Evolutionary conservation across 306 rosid genomes (phyloP).

Genomic region (Fragaria vesca): DNA sequence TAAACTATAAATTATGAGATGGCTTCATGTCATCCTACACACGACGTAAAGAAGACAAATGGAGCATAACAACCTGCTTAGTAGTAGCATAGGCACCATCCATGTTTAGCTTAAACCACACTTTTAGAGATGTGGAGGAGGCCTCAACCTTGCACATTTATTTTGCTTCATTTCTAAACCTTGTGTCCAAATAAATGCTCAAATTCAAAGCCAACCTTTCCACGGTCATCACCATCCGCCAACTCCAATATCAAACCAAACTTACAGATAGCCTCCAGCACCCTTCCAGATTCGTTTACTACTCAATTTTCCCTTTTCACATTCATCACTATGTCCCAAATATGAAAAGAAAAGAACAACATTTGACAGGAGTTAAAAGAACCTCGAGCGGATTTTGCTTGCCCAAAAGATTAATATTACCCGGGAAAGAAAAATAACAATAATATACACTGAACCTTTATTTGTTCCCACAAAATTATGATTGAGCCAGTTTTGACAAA

Average conservation of each 20-base stretch:
- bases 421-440: slow-evolving; percentile 1
- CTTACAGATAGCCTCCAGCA: not conserved
- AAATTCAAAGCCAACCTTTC: not conserved
- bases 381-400: not conserved
- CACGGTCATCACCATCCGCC: not conserved
- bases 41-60: too few species aligned
- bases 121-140: too few species aligned
- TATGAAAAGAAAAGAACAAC: not conserved
- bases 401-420: slow-evolving; percentile 1
- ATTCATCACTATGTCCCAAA: not conserved
- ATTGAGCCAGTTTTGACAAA: slow-evolving; percentile 78
- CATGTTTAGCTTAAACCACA: too few species aligned
- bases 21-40: too few species aligned
- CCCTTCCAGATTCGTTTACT: not conserved
- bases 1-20: too few species aligned
- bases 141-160: too few species aligned
- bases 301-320: not conserved
- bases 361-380: not conserved
- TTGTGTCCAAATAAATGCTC: not conserved
- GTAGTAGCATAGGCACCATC: too few species aligned
- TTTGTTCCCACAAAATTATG: slow-evolving; percentile 26
- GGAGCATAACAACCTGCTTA: too few species aligned
- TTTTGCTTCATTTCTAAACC: not conserved
- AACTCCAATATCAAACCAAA: not conserved
- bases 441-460: slow-evolving; percentile 19